Evolutionary conservation across 73 alveolate genomes (phyloP), one percentile per base, ranked within the genome.

Genomic region (Breviolum minutum): DNA sequence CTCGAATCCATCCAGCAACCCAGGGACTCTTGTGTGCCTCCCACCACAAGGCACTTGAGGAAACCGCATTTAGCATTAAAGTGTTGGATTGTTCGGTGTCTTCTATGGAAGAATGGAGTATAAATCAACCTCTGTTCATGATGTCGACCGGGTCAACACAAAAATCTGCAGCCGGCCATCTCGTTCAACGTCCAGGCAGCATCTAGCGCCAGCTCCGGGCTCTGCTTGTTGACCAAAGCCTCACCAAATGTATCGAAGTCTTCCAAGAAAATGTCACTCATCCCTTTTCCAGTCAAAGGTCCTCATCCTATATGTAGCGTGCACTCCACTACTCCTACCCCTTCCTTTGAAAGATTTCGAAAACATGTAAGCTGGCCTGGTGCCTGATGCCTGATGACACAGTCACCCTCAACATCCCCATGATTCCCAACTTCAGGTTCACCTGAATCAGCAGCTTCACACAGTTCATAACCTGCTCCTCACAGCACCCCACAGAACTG

Each of bases 171-270:
- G 63, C n/a, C 54, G 62, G 63, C 97, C 87, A 90, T 40, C 63
- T 70, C 97, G 40, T 90, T 90, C 88, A 90, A 32, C 88, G 97
- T 87, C 97, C 97, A 90, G 88, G 74, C 97, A 10, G 97, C 87
- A 64, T 90, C 84, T 63, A 90, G 87, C 77, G 88, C 84, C 88
- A 90, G 63, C 71, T 77, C 97, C 22, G 97, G 93, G 93, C 93
- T 84, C 61, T 84, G 97, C 97, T 90, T 90, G 76, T 62, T 40
- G 30, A 30, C 87, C 77, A 90, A 76, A 24, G 97, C 97, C 94
- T 85, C 63, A 22, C 22, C 54, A 40, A 27, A 22, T 68, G 17
- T 14, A 26, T 16, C 26, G 79, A 24, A 69, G 4, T 16, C 79
- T 69, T 69, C 79, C 1, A 19, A 24, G 27, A 16, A 69, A 19